Evolutionary conservation across 2,329 filamentous ascomycete species (phyloP), one percentile per base, ranked within the genome.

Genomic region (Chrysoporthe deuterocubensis): DNA sequence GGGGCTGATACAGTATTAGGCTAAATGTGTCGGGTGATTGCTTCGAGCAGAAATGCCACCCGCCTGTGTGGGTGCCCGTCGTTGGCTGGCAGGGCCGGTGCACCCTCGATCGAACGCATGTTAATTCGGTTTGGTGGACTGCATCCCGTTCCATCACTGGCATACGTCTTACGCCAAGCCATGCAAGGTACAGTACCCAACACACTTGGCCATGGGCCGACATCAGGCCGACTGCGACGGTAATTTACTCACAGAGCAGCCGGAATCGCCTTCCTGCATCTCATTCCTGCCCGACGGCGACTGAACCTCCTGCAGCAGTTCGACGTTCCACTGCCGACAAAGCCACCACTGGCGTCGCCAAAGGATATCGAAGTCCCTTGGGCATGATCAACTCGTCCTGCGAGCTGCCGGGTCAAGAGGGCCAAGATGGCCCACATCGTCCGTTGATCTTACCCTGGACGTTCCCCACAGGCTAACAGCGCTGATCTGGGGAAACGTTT

Each of bases 151-250:
- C 11, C 46, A 50, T 7, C 9, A 50, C 21, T 50, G 46, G 46
- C 46, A 50, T 56, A 40, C 13, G 11, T 16, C 34, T 18, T n/a
- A 34, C 18, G 7, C 34, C 16, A 16, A 37, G 48, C 26, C 52
- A 57, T 57, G 57, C 57, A 59, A 26, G 26, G 26, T 26, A 26
- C 26, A 26, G 26, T 26, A 26, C 26, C 26, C 2, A 26, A 26
- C 26, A 26, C 26, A 26, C 26, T 26, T 26, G 26, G 26, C 26
- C 26, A 26, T 26, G 26, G 26, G 26, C 59, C 59, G 59, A 62
- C 59, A 62, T 48, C 21, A 62, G 18, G 13, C 59, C 59, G 59
- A 62, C 16, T 18, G 5, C 43, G 4, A 61, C 54, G 14, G 13
- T 9, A 40, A 6, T 40, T 6, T 6, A 6, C 37, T 40, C 37